These are phyloP conservation scores for Fragilaria radians DNA, from an alignment of 108 stramenopile genomes.

Conservation along the genomic window DNA sequence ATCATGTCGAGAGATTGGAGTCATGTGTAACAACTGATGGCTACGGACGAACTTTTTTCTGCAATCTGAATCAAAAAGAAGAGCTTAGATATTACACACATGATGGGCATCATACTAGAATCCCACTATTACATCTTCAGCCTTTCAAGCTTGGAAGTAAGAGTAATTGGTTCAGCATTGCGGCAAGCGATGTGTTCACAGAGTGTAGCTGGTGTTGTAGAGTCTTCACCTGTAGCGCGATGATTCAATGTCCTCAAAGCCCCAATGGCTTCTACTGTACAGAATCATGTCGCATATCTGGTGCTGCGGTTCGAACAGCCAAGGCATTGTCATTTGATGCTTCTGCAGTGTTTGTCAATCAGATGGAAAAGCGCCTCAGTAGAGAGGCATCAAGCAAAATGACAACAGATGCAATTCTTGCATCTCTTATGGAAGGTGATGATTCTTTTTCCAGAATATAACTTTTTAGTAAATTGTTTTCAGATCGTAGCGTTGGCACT, in stretches of 20 bases:
- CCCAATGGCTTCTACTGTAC: not conserved
- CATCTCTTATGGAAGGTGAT: too few species aligned
- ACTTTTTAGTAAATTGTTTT: too few species aligned
- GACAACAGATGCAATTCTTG: too few species aligned
- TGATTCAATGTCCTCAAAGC: not conserved
- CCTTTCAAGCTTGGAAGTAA: not conserved
- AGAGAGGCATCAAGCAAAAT: too few species aligned
- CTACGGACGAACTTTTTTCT: not conserved
- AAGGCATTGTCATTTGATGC: too few species aligned
- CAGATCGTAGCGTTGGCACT: too few species aligned
- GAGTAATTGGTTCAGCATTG: not conserved
- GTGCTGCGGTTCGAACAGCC: not conserved
- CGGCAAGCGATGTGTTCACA: not conserved
- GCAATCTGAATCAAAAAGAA: not conserved
- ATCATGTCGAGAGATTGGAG: not conserved
- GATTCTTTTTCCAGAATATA: too few species aligned
- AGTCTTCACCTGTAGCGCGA: not conserved
- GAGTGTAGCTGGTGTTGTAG: not conserved
- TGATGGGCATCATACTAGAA: not conserved
- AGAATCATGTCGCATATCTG: not conserved
- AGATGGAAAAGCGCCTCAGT: too few species aligned
- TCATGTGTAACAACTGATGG: not conserved
- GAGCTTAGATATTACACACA: conserved; percentile 8
- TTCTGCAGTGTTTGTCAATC: too few species aligned
- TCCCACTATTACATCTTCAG: conserved; percentile 3